These are phyloP conservation scores for Polysphondylium violaceum DNA, from an alignment of 78 protist species.

Conservation along the genomic window DNA sequence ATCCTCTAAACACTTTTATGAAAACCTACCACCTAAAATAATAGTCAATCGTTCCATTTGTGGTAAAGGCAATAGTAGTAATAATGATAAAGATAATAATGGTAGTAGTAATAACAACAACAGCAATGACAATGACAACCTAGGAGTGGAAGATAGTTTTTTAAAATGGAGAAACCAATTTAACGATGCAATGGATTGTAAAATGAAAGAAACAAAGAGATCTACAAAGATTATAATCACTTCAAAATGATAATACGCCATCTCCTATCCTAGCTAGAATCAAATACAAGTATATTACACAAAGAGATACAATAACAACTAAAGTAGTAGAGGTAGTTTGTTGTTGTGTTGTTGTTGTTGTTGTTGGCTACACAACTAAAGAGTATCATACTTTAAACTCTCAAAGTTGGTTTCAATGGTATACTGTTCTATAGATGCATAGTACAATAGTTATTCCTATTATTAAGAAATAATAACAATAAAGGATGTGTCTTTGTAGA, in stretches of 20 bases:
- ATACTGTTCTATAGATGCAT: too few species aligned
- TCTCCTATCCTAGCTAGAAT: too few species aligned
- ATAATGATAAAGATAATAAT: constrained; percentile 16
- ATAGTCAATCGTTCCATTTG: background rate
- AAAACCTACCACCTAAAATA: constrained; percentile 13
- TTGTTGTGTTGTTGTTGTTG: too few species aligned
- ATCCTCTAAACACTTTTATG: background rate
- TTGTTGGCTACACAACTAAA: too few species aligned
- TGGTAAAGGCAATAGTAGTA: background rate
- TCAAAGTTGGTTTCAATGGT: too few species aligned
- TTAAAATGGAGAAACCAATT: constrained; percentile 28
- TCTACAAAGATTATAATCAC: background rate
- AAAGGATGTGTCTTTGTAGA: too few species aligned
- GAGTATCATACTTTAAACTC: too few species aligned
- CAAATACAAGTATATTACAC: too few species aligned
- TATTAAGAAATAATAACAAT: too few species aligned
- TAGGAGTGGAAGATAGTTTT: background rate
- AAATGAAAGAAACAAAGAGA: constrained; percentile 7
- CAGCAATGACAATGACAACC: background rate
- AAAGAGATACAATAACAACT: too few species aligned
- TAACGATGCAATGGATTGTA: constrained; percentile 29
- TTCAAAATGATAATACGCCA: background rate
- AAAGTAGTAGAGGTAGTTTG: too few species aligned
- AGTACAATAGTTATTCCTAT: too few species aligned
- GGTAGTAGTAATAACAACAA: background rate